phyloP scores from a whole-genome alignment of 768 basidiomycete genomes.

The Mycena rosella region DNA sequence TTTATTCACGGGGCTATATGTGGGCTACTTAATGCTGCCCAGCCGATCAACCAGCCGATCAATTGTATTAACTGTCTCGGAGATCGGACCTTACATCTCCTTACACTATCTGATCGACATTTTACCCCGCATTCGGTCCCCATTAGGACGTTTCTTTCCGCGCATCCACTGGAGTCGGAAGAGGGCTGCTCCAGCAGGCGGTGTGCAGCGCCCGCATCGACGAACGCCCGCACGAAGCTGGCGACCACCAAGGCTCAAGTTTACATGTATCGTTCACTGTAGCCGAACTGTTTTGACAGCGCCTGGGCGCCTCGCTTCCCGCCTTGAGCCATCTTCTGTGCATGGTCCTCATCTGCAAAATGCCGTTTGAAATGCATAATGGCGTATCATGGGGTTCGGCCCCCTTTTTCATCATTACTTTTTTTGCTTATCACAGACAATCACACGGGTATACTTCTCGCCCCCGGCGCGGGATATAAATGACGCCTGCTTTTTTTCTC shows the following conservation, averaged over 20 bases:
- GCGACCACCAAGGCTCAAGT: too few relatives aligned
- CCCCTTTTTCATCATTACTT: constrained; percentile 7
- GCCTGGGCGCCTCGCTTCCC: neutral
- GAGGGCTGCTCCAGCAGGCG: too few relatives aligned
- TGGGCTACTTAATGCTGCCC: too few relatives aligned
- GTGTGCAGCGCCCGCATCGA: too few relatives aligned
- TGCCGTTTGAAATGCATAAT: too few relatives aligned
- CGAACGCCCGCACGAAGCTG: too few relatives aligned
- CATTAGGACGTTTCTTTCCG: constrained; percentile 13
- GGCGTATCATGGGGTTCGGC: constrained; percentile 15
- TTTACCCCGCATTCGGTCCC: constrained; percentile 23
- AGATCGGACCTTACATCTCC: neutral
- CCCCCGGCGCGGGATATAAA: constrained; percentile 21
- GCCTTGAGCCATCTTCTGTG: neutral
- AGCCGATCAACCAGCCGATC: neutral
- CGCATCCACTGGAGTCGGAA: too few relatives aligned
- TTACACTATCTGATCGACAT: neutral
- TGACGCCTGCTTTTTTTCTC: neutral
- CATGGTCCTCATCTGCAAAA: too few relatives aligned
- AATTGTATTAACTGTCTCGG: neutral
- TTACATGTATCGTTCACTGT: neutral
- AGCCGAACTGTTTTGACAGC: neutral
- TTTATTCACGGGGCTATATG: neutral
- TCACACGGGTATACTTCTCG: constrained; percentile 12
- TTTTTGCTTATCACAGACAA: constrained; percentile 19